Evolutionary conservation across 192 early-diverging fungal species (phyloP), one percentile per base, ranked within the genome.

Genomic region (Coemansia sp.): DNA sequence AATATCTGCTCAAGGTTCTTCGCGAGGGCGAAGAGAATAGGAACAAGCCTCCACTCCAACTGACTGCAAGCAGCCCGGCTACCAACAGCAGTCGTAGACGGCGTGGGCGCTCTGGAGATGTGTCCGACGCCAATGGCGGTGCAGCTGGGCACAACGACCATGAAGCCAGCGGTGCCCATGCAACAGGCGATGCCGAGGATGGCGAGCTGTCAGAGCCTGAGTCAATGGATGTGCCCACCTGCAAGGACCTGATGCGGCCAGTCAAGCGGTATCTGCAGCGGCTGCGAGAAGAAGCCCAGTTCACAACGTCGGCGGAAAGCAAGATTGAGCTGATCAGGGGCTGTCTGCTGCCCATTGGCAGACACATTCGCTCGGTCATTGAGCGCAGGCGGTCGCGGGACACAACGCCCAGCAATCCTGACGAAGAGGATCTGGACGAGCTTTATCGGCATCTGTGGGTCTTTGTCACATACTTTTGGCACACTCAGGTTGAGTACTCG

Each of bases 1-100:
- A 98, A 66, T 94, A 93, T 51, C 72, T 98, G 68, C 81, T 99
- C 63, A 93, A 96, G 77, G 85, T 89, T 7, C 78, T 98, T 32
- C 87, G 89, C 5, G 92, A 95, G 45, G 76, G 84, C 40, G 88
- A 92, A 52, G 76, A 76, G 47, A 74, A 41, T 62, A 74, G 64
- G 67, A 73, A 61, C 65, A 74, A 61, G 39, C 73, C 78, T 41
- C 41, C 57, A 9, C 75, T 46, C 32, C 42, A 21, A 3, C 69
- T 67, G 41, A 74, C 65, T 22, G 39, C 65, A 18, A 47, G 37
- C 42, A 66, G 56, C 43, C 37, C 69, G 37, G 16, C 71, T 43
- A 55, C 46, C 18, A 61, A 59, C 42, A 36, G 47, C 66, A 64
- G 76, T 47, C 72, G 69, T 63, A 72, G 65, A 58, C 74, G 83